Evolutionary conservation across 164 flowering plant species (phyloP), one percentile per base, ranked within the genome.

Genomic region (Umbilicus rupestris): DNA sequence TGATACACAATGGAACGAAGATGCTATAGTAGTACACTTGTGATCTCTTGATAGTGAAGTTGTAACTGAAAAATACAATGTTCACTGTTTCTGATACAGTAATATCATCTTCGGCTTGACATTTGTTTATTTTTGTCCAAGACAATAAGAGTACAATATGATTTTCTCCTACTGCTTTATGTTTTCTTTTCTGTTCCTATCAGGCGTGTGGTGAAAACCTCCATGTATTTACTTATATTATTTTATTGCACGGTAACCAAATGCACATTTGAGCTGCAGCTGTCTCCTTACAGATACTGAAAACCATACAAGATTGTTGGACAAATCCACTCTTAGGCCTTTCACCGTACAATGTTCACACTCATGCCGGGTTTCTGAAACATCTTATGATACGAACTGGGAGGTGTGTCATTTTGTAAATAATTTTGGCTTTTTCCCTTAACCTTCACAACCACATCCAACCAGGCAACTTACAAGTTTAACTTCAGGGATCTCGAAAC

Each of bases 311-410:
- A 81, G 85, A 84, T 26, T 74, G 77, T 68, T 94, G 97, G 99
- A 85, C 88, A 74, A 85, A 88, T 76, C 79, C 85, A 68, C 69
- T 76, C 20, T 75, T 85, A 20, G 83, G 86, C 64, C 87, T 94
- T 44, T 78, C 96, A 63, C 93, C 99, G 24, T 91, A 85, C 73
- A 69, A 88, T 82, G 92, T 80, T 66, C 85, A 83, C 69, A 69
- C 84, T 68, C 99, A 91, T 80, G 69, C 66, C 55, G 99, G 99
- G 42, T 89, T 91, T 75, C 86, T 94, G 60, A 94, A 94, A 81
- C 97, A 91, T 81, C 76, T 94, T 33, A 81, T 91, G 84, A 78
- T 94, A 47, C 82, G 96, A 82, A 81, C 84, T 68, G 99, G 99
- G 72, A 91, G 99, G 97, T 94, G 80, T 3, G 30, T 41, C 46